Base-by-base conservation (phyloP, 352 stramenopile species). In the Pythium aquatile region DNA sequence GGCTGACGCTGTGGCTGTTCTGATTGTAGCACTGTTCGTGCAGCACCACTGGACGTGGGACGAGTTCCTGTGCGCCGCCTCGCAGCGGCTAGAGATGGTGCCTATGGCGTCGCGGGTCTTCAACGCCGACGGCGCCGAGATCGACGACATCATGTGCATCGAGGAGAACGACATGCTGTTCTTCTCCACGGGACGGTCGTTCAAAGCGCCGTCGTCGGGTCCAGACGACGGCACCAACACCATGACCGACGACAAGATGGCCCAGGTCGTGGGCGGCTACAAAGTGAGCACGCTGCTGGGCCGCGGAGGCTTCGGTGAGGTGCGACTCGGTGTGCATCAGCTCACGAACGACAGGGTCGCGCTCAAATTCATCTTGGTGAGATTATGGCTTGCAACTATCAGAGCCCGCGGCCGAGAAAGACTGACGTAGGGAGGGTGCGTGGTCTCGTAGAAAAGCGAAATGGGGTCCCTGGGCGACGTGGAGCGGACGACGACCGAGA, bases 101-200 rank as follows among this genome's bases (percentile, higher is more conserved):
- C 82, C 85, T 32, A 92, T 90, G 68, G 83, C 85, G 0, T 94
- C 86, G 52, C 71, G 81, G 7, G 81, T 94, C 32, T 96, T 94
- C 65, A 96, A 96, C 61, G 81, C 84, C 3, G 85, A 96, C 49
- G 85, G 86, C 46, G 83, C 87, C 17, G 86, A 95, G 65, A 90
- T 96, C 58, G 84, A 93, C 61, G 87, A 96, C 71, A 87, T 93
- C 67, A 96, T 95, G 88, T 91, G 85, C 75, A 94, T 96, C 33
- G 88, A 96, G 58, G 88, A 96, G 65, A 88, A 91, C 65, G 88
- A 94, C 73, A 94, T 94, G 72, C 79, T 95, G 33, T 96, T 96
- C 70, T 90, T 96, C 68, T 95, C 85, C 3, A 88, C 83, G 1
- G 85, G 83, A 1, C 78, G 73, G 20, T 87, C 86, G 14, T 96